Evolutionary conservation across 2,329 filamentous ascomycete genomes (phyloP).

Genomic region (Amylocarpus encephaloides): DNA sequence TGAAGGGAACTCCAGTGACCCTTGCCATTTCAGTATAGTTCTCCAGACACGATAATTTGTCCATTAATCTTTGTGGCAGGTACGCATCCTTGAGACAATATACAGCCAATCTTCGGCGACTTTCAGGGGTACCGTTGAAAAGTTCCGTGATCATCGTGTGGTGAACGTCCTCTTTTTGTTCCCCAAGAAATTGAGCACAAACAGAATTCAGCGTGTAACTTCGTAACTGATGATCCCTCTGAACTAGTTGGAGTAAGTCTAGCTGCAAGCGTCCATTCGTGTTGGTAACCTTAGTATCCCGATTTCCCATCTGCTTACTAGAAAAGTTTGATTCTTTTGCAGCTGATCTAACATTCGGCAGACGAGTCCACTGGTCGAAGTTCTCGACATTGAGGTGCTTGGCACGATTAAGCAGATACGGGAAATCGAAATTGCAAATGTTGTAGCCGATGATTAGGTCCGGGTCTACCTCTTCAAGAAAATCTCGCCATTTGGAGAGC

Average conservation of each 20-base stretch:
- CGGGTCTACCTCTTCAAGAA: conserved; percentile 82
- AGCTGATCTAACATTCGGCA: conserved; percentile 64
- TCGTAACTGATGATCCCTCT: conserved; percentile 88
- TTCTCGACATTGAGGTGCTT: conserved; percentile 70
- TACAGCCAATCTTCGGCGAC: conserved; percentile 79
- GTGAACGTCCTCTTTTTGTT: conserved; percentile 98
- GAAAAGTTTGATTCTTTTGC: conserved; percentile 80
- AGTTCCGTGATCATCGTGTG: conserved; percentile 99
- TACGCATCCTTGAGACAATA: conserved; percentile 99
- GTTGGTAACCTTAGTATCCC: conserved; percentile 90
- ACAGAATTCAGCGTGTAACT: conserved; percentile 98
- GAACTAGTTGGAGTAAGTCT: conserved; percentile 88
- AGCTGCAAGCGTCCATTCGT: conserved; percentile 90
- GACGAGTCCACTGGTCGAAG: conserved; percentile 83
- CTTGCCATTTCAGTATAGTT: conserved; percentile 99
- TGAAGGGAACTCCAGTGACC: conserved; percentile 97
- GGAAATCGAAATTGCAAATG: conserved; percentile 97
- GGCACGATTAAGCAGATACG: conserved; percentile 85
- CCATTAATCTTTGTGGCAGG: conserved; percentile 86
- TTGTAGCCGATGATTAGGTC: conserved; percentile 99
- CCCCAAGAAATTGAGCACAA: conserved; percentile 86
- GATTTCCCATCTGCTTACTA: conserved; percentile 97
- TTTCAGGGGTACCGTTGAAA: conserved; percentile 93
- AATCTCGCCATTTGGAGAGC: conserved; percentile 88
- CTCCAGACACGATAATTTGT: conserved; percentile 96